Evolutionary conservation across 2,329 filamentous ascomycete species (phyloP), one percentile per base, ranked within the genome.

Genomic region (Alternaria arbusti): DNA sequence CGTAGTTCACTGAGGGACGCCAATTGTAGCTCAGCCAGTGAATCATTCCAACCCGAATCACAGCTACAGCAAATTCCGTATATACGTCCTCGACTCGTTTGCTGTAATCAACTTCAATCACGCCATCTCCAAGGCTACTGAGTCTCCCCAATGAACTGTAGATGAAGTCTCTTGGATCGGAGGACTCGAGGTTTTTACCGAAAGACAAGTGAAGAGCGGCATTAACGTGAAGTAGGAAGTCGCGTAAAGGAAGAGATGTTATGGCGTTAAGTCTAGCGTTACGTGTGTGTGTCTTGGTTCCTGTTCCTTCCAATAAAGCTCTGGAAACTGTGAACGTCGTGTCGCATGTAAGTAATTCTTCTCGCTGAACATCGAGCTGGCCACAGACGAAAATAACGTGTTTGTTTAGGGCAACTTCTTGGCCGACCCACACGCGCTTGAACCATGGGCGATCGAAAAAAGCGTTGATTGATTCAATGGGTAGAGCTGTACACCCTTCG

Each of bases 1-100:
- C 20, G n/a, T 22, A 50, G n/a, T 26, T 50, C 17, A 3, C 13
- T 2, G 47, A 50, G 12, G 6, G 26, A 30, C 11, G 28, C 28
- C 17, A 50, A 20, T 1, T 1, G 1, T 22, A 0, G 17, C n/a
- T n/a, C 4, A 50, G 4, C n/a, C 0, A 20, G n/a, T 10, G 1
- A 10, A 30, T 6, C 11, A 2, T 1, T 5, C 26, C 26, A 17
- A 2, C 5, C 4, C 7, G 26, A 6, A 50, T 22, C 13, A 15
- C 1, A 50, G n/a, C 26, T 22, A 13, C 26, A 10, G 47, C 3
- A 22, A 32, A 32, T 32, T 50, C 26, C 2, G 7, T 50, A 6
- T 50, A 50, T 15, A 32, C 47, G 11, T 32, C 26, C 11, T 50
- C 10, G 13, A 32, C 47, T 50, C n/a, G 12, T 13, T 22, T 50